A percentile compares a stretch with the other conserved stretches of the same genome.
Conservation (phyloP, 164 flowering plant genomes). For the Buxus sempervirens region DNA sequence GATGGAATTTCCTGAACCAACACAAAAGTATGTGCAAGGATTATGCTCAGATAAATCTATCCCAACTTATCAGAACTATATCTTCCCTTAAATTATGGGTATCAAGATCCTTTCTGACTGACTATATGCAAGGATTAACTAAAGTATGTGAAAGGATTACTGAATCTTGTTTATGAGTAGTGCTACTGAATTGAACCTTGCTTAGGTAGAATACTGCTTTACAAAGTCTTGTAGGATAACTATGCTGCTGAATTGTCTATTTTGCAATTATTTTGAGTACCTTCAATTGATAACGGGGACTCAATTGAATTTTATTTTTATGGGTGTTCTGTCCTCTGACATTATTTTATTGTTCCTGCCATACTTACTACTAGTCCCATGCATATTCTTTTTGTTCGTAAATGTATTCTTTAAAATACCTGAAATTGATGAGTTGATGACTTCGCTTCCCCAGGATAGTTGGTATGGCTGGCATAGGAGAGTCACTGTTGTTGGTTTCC, state of each 20-base stretch:
- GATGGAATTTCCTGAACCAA: no score
- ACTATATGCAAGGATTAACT: no score
- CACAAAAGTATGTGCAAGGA: no score
- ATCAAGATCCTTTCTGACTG: no score
- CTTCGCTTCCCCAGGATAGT: conserved; percentile 70
- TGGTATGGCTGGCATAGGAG: conserved; percentile 98
- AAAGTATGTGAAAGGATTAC: no score
- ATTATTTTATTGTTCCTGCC: background rate
- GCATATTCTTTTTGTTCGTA: background rate
- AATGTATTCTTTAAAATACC: conserved; percentile 5
- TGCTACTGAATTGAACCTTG: background rate
- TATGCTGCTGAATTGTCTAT: background rate
- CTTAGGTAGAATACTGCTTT: background rate
- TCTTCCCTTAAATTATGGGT: no score
- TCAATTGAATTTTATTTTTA: no score
- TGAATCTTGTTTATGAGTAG: no score
- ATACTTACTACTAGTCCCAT: no score
- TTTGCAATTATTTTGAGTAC: background rate
- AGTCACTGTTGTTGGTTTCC: conserved; percentile 82
- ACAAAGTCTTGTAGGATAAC: background rate
- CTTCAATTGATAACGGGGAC: background rate
- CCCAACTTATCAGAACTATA: no score
- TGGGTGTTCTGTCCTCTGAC: background rate
- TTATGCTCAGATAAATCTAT: no score
- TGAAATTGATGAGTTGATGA: conserved; percentile 4